Percentiles rank a stretch among this genome's conserved stretches.
phyloP scores from a whole-genome alignment of 257 asterid species.

The Striga asiatica region DNA sequence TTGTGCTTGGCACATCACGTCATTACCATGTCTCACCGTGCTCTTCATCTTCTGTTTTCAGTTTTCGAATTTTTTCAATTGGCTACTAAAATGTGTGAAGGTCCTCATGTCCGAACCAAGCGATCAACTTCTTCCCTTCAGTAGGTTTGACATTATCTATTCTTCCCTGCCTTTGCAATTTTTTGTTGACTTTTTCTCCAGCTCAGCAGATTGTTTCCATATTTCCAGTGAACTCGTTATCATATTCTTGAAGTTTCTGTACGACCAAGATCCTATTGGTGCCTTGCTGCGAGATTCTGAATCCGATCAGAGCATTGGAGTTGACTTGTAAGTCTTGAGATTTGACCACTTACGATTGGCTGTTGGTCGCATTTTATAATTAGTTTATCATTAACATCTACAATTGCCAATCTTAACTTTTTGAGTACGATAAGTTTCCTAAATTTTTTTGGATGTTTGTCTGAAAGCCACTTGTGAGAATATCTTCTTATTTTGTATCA shows the following conservation, averaged over 20 bases:
- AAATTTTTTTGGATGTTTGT: neutral
- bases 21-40: slow-evolving; percentile 5
- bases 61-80: slow-evolving; percentile 96
- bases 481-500: slow-evolving; percentile 1
- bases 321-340: slow-evolving; percentile 56
- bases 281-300: too few species aligned
- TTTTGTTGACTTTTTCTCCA: slow-evolving; percentile 10
- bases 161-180: slow-evolving; percentile 14
- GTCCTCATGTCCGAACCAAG: slow-evolving; percentile 91
- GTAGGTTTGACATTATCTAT: slow-evolving; percentile 51
- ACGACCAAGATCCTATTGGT: too few species aligned
- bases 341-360: slow-evolving; percentile 3
- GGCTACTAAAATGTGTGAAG: slow-evolving; percentile 92
- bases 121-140: slow-evolving; percentile 83
- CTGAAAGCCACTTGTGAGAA: neutral
- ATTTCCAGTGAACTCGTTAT: slow-evolving; percentile 81
- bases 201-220: slow-evolving; percentile 14
- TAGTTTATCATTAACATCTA: slow-evolving; percentile 9
- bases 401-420: slow-evolving; percentile 11
- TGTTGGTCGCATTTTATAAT: slow-evolving; percentile 9
- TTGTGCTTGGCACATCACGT: slow-evolving; percentile 12
- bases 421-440: too few species aligned
- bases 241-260: too few species aligned
- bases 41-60: slow-evolving; percentile 31
- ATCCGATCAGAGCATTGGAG: slow-evolving; percentile 36